Evolutionary conservation across 139 green algal species (phyloP).

Genomic region (Volvox reticuliferus): DNA sequence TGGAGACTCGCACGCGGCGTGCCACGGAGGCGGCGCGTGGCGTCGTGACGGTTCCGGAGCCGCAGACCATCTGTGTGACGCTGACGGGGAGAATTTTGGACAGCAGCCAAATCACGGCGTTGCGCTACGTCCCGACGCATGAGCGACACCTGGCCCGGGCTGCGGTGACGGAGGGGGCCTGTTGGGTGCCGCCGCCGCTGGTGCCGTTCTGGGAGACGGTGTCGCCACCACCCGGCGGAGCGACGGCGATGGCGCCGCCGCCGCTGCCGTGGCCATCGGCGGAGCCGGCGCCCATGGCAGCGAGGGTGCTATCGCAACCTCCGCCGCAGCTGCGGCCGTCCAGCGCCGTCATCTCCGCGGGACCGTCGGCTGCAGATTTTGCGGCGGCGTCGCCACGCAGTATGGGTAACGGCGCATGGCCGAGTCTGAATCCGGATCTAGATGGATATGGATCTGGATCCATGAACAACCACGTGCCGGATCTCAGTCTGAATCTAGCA

Average conservation of each 20-base stretch:
- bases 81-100: constrained; percentile 50
- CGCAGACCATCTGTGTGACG: constrained; percentile 47
- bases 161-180: constrained; percentile 39
- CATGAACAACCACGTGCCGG: neutral
- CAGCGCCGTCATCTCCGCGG: neutral
- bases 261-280: neutral
- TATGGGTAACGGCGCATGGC: neutral
- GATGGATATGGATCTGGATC: neutral
- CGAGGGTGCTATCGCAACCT: neutral
- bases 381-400: neutral
- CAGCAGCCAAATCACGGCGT: constrained; percentile 29
- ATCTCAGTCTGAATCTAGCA: constrained; percentile 9
- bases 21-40: neutral
- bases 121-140: constrained; percentile 50
- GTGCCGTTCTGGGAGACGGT: constrained; percentile 42
- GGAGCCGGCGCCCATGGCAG: neutral
- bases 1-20: constrained; percentile 25
- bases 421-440: neutral
- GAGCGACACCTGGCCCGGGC: constrained; percentile 22
- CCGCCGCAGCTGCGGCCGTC: neutral
- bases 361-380: neutral
- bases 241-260: neutral
- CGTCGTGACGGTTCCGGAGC: constrained; percentile 28
- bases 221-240: neutral
- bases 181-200: constrained; percentile 46